Evolutionary conservation across 2,329 filamentous ascomycete genomes (phyloP), one percentile per base, ranked within the genome.

Genomic region (Penicillium sp.): DNA sequence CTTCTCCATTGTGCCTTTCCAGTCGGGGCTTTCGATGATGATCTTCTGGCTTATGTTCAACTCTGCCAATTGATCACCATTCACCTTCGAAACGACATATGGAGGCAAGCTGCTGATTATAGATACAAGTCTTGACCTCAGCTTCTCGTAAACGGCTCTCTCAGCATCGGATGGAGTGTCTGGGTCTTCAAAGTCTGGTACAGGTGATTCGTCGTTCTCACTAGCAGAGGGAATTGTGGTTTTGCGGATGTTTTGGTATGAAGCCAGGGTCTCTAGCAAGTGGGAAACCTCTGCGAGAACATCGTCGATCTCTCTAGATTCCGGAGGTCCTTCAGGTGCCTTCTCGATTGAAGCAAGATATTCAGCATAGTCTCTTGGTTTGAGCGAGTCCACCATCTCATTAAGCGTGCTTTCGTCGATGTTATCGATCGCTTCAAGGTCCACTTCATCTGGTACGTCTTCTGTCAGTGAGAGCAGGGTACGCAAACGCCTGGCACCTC

Each of bases 1-100:
- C 66, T 93, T 91, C 65, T 96, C 92, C 85, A 96, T 88, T 4
- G 89, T 85, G 4, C 92, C 92, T 61, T 84, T 85, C 72, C 90
- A 90, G 67, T 92, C 86, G 51, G 88, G 86, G 7, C 83, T 86
- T 59, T 90, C 85, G 47, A 96, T 80, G 58, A 91, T 78, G 21
- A 96, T 83, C 70, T 87, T 91, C 46, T 87, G 91, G 76, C 88
- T 93, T 69, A 96, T 89, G 61, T 91, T 88, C 48, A 96, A 79
- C 57, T 92, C 90, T 29, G 88, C 88, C n/a, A 96, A 77, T 72
- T 92, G 90, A 70, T 96, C 89, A 10, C 92, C 92, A 67, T 96
- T 88, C 60, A 96, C 79, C 68, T 95, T 93, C 6, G 92, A 88
- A 25, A 96, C 89, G 1, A 90, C 90, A 69, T 92, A 95, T 1